These are phyloP conservation scores for Crithidia fasciculata DNA, from an alignment of 208 protist genomes.

Conservation along the genomic window DNA sequence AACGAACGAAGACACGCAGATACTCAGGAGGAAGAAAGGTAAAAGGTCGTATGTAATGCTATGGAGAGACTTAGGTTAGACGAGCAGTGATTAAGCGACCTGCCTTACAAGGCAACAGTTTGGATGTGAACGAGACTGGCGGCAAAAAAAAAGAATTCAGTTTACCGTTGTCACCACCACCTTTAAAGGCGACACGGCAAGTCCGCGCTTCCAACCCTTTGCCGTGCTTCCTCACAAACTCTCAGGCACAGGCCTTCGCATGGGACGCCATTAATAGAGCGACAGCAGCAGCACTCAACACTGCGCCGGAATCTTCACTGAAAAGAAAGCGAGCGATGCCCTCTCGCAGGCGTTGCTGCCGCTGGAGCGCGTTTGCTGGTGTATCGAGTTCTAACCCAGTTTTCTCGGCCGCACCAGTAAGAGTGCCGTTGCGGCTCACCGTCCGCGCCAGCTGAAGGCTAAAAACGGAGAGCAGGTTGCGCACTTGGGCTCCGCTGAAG, in stretches of 20 bases:
- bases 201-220: too few relatives aligned
- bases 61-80: too few relatives aligned
- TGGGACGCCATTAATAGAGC: background rate
- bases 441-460: slow-evolving; percentile 47
- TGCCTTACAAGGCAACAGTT: too few relatives aligned
- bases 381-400: background rate
- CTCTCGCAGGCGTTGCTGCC: slow-evolving; percentile 7
- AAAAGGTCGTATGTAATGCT: too few relatives aligned
- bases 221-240: background rate
- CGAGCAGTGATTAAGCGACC: too few relatives aligned
- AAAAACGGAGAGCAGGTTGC: slow-evolving; percentile 58
- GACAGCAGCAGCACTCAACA: background rate
- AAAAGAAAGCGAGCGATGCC: background rate
- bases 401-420: too few relatives aligned
- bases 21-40: too few relatives aligned
- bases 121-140: too few relatives aligned
- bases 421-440: background rate
- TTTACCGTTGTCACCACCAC: too few relatives aligned
- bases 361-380: background rate
- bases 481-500: slow-evolving; percentile 63
- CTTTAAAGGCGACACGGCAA: too few relatives aligned
- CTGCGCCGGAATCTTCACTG: background rate
- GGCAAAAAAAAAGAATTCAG: too few relatives aligned
- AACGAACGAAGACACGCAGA: too few relatives aligned
- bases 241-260: background rate